These are phyloP conservation scores for Tetrahymena thermophila DNA, from an alignment of 73 alveolate genomes.

Conservation along the genomic window DNA sequence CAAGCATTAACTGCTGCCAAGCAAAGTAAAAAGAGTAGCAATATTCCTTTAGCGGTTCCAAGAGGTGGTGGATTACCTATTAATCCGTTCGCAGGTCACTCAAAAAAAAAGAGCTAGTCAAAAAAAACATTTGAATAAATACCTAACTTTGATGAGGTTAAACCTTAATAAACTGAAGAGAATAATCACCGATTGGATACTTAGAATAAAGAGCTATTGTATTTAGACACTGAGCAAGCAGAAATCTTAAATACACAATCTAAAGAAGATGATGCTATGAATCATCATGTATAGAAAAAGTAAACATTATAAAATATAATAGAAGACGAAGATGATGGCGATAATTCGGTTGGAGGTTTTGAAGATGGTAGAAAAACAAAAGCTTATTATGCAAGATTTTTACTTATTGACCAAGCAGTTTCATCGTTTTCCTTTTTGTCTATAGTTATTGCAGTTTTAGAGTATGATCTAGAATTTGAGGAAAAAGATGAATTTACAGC, in stretches of 20 bases:
- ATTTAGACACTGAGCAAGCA: background rate
- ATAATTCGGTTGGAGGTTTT: background rate
- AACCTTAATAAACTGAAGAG: background rate
- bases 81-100: background rate
- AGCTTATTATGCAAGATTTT: background rate
- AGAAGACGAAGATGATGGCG: background rate
- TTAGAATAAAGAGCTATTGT: background rate
- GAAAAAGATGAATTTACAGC: background rate
- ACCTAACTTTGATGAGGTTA: background rate
- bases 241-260: background rate
- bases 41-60: background rate
- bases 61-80: background rate
- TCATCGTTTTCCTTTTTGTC: background rate
- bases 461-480: background rate
- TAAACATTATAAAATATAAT: background rate
- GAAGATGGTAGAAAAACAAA: background rate
- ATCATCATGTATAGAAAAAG: background rate
- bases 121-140: background rate
- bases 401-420: background rate
- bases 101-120: background rate
- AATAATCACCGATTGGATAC: background rate
- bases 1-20: background rate
- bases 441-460: background rate
- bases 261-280: background rate
- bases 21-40: background rate